Percentiles rank a stretch among this genome's conserved stretches.
These are phyloP conservation scores for Pulveroboletus frians DNA, from an alignment of 768 basidiomycete species.

Conservation along the genomic window DNA sequence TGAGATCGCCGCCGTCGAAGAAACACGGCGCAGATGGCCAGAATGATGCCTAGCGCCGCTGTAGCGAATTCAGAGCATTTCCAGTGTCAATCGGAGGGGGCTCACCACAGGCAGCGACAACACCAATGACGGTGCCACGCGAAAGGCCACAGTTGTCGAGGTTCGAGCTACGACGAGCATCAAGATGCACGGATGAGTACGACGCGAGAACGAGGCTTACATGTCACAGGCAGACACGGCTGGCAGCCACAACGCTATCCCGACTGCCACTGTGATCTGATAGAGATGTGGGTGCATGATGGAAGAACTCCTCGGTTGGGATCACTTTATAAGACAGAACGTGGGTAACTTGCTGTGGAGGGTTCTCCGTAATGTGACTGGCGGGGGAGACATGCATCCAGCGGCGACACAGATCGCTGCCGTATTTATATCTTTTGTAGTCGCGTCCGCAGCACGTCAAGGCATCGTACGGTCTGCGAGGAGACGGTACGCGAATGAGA, in stretches of 20 bases:
- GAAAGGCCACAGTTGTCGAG: not conserved
- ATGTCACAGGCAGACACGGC: slow-evolving; percentile 10
- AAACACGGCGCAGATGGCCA: not conserved
- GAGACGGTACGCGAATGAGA: not conserved
- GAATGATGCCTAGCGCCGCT: not conserved
- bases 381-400: not conserved
- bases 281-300: slow-evolving; percentile 3
- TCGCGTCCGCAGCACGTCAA: not conserved
- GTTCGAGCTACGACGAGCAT: not conserved
- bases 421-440: not conserved
- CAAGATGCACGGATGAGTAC: not conserved
- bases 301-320: not conserved
- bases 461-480: too few relatives aligned
- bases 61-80: slow-evolving; percentile 2
- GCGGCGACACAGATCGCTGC: not conserved
- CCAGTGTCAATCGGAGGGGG: not conserved
- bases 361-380: not conserved
- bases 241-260: slow-evolving; percentile 6
- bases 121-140: not conserved
- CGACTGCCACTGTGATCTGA: not conserved
- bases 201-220: slow-evolving; percentile 3
- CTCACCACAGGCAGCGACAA: slow-evolving; percentile 8
- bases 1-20: slow-evolving; percentile 5
- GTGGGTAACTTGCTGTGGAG: not conserved
- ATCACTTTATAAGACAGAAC: not conserved